These are phyloP conservation scores for Zygosaccharomyces pseudobailii DNA, from an alignment of 1,139 yeast genomes.

Conservation along the genomic window DNA sequence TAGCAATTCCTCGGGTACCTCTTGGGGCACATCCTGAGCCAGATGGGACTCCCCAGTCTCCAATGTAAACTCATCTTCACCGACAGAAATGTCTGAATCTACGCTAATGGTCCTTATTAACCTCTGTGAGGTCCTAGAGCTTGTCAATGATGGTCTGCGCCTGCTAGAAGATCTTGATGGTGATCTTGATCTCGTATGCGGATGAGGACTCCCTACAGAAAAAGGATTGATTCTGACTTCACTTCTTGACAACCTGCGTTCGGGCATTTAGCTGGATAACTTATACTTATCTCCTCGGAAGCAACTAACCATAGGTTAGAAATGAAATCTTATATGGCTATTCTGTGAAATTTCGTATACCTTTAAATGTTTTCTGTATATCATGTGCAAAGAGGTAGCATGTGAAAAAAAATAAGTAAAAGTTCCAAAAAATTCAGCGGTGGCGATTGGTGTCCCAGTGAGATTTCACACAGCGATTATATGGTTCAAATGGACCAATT, in stretches of 20 bases:
- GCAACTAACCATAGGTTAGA: too few species aligned
- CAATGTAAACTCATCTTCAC: slow-evolving; percentile 7
- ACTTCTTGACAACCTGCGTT: slow-evolving; percentile 12
- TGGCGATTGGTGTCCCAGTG: not conserved
- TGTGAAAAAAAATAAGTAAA: not conserved
- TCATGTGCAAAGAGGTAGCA: slow-evolving; percentile 17
- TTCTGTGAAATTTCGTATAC: not conserved
- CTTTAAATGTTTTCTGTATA: slow-evolving; percentile 6
- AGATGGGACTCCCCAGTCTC: slow-evolving; percentile 2
- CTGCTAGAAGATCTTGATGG: slow-evolving; percentile 20
- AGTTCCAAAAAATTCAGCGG: not conserved
- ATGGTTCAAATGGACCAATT: slow-evolving; percentile 12
- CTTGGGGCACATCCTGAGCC: not conserved
- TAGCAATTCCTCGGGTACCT: not conserved
- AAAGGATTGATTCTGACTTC: slow-evolving; percentile 9
- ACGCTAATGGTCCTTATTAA: slow-evolving; percentile 30
- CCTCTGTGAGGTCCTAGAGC: slow-evolving; percentile 28
- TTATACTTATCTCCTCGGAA: not conserved
- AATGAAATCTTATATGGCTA: not conserved
- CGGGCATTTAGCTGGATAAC: slow-evolving; percentile 8
- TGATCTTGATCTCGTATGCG: slow-evolving; percentile 18
- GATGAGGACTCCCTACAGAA: slow-evolving; percentile 6
- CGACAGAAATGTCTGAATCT: slow-evolving; percentile 15
- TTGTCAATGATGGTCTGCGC: slow-evolving; percentile 25
- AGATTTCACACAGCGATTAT: not conserved